phyloP scores from a whole-genome alignment of 768 basidiomycete species.

The Podaxis sp. region DNA sequence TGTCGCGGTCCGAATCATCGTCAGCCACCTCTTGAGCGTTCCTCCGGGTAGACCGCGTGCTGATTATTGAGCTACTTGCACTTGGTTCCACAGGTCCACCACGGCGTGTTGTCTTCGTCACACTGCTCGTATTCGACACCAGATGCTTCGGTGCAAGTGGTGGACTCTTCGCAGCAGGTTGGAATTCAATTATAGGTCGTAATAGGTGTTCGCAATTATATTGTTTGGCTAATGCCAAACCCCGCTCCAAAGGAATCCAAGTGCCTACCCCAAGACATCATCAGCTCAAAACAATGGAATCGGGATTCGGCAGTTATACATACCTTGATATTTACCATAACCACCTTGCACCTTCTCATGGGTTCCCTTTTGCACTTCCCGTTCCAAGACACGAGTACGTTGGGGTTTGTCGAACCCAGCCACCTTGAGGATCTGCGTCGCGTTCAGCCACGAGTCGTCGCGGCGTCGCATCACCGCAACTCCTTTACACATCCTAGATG shows the following conservation, averaged over 20 bases:
- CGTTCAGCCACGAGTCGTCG: conserved; percentile 97
- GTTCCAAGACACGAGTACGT: conserved; percentile 92
- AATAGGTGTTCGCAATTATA: conserved; percentile 87
- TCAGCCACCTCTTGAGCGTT: conserved; percentile 40
- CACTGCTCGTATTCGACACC: conserved; percentile 59
- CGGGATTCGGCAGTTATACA: conserved; percentile 18
- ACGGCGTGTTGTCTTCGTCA: conserved; percentile 40
- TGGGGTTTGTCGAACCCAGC: conserved; percentile 99
- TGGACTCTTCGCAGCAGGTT: conserved; percentile 84
- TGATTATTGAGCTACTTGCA: conserved; percentile 31
- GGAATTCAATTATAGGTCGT: conserved; percentile 92
- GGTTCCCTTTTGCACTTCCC: conserved; percentile 97
- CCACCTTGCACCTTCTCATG: conserved; percentile 99
- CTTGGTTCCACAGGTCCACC: conserved; percentile 32
- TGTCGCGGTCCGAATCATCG: conserved; percentile 61
- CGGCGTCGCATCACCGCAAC: conserved; percentile 98
- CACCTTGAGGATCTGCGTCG: conserved; percentile 98
- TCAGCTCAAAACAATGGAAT: conserved; percentile 16
- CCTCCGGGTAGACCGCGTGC: conserved; percentile 60
- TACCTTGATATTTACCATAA: conserved; percentile 99
- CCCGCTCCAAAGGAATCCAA: conserved; percentile 96
- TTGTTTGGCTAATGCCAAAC: conserved; percentile 80
- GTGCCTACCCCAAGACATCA: conserved; percentile 57
- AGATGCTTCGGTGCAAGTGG: conserved; percentile 96
- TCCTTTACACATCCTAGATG: conserved; percentile 76